Base-by-base conservation (phyloP, 331 rosid genomes). In the Acacia pycnantha region DNA sequence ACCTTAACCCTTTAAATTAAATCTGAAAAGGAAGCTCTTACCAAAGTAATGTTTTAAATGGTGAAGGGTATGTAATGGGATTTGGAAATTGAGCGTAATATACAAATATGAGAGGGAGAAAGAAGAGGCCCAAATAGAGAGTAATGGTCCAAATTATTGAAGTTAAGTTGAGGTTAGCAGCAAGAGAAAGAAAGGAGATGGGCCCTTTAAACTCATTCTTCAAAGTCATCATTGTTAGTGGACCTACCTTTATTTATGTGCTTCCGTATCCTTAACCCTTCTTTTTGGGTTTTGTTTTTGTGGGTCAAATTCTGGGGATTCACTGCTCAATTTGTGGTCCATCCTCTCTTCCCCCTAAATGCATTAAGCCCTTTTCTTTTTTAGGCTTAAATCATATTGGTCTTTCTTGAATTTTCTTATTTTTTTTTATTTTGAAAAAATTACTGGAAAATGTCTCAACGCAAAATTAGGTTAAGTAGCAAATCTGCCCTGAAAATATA, bases 181-280 rank as follows among this genome's bases (percentile, higher is more conserved):
- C 0, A 54, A 54, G 24, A 54, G 62, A 54, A 21, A 8, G 59
- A 16, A 50, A 5, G 59, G 10, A 53, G 0, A 53, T 82, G 83
- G 87, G 66, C 81, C 87, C 83, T 27, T 77, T 0, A 75, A 67
- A 47, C 43, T 69, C 69, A 41, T 69, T 37, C 22, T 41, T n/a
- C n/a, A 59, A 59, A 41, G 67, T 65, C 88, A 84, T 87, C 62
- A 87, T 84, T 87, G 86, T 76, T 46, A 84, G 6, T 82, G 82
- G 86, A 65, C 90, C 86, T 79, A 84, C 88, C 88, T 79, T 61
- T 81, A 87, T 71, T 78, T 81, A 87, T 62, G 84, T 84, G 78
- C 37, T 69, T 69, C 41, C 56, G 84, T 84, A 70, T 80, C 1
- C 3, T 6, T 62, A n/a, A 78, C 58, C 76, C 6, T 13, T n/a